Evolutionary conservation across 768 basidiomycete genomes (phyloP).

Genomic region (Tephrocybe sp.): DNA sequence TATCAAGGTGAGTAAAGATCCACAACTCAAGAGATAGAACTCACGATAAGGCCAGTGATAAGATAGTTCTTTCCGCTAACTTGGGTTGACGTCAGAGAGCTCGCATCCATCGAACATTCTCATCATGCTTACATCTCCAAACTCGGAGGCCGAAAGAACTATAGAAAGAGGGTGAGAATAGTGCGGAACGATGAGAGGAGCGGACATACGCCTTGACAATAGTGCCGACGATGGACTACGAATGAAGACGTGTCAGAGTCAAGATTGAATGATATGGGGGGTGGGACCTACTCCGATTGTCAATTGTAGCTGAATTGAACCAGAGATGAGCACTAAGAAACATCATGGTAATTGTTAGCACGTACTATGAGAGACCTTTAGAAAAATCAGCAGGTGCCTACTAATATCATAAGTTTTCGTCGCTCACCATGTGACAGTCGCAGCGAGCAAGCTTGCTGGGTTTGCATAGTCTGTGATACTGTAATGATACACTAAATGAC

Average conservation of each 20-base stretch:
- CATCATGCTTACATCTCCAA: conserved; percentile 51
- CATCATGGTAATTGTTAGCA: neutral
- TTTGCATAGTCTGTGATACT: conserved; percentile 42
- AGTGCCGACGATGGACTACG: conserved; percentile 50
- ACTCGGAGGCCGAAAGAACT: conserved; percentile 61
- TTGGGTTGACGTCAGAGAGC: conserved; percentile 18
- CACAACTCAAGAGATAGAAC: conserved; percentile 18
- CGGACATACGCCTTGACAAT: conserved; percentile 49
- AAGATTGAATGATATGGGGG: neutral
- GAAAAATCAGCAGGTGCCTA: conserved; percentile 2
- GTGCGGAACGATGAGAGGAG: neutral
- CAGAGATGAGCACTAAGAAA: conserved; percentile 2
- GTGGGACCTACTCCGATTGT: conserved; percentile 36
- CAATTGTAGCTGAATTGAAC: conserved; percentile 39
- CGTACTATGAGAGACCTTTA: conserved; percentile 52
- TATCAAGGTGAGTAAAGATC: neutral
- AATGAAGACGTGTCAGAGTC: neutral
- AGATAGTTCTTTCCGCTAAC: conserved; percentile 57
- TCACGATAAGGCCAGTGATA: conserved; percentile 52
- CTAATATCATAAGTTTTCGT: neutral
- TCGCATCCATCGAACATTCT: neutral
- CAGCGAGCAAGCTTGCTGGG: conserved; percentile 29
- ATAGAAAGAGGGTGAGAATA: conserved; percentile 1
- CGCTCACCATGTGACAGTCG: conserved; percentile 45
- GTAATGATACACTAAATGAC: conserved; percentile 56